These are phyloP conservation scores for Desmodesmus armatus DNA, from an alignment of 139 green algal genomes.

Conservation along the genomic window DNA sequence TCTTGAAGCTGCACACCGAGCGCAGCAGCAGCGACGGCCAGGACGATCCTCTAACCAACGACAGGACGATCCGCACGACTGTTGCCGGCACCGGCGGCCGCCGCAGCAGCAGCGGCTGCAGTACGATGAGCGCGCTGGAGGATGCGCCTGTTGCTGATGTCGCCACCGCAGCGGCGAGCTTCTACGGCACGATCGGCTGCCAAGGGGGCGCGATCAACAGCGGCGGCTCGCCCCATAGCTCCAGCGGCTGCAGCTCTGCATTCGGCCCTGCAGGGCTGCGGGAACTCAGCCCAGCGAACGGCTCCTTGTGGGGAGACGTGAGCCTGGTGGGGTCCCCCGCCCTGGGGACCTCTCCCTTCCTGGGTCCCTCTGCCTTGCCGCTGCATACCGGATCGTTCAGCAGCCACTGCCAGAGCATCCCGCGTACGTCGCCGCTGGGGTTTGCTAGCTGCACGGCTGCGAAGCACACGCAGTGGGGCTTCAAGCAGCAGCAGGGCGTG, in stretches of 20 bases:
- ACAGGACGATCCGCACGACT: neutral
- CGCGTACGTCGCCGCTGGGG: no score
- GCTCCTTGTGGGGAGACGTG: slow-evolving; percentile 1
- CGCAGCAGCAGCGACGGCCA: neutral
- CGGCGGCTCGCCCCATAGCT: neutral
- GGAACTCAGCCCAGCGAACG: neutral
- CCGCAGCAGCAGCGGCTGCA: slow-evolving; percentile 35
- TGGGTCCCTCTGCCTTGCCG: neutral
- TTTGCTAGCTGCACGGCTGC: no score
- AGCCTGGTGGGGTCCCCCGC: neutral
- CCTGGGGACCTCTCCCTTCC: neutral
- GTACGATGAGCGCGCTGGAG: slow-evolving; percentile 6
- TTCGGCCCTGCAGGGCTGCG: neutral
- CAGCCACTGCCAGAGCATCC: neutral
- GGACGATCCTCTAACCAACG: neutral
- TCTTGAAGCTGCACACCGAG: no score
- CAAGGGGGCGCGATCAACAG: neutral
- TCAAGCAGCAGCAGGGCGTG: slow-evolving; percentile 1
- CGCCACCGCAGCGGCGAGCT: neutral
- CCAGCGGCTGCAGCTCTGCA: neutral
- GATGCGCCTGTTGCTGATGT: slow-evolving; percentile 26
- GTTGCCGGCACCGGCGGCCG: neutral
- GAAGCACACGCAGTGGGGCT: no score
- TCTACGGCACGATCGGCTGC: slow-evolving; percentile 18
- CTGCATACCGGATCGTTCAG: neutral